Conservation (phyloP, 2,329 filamentous ascomycete genomes). For the Stachybotrys chlorohalonatus region DNA sequence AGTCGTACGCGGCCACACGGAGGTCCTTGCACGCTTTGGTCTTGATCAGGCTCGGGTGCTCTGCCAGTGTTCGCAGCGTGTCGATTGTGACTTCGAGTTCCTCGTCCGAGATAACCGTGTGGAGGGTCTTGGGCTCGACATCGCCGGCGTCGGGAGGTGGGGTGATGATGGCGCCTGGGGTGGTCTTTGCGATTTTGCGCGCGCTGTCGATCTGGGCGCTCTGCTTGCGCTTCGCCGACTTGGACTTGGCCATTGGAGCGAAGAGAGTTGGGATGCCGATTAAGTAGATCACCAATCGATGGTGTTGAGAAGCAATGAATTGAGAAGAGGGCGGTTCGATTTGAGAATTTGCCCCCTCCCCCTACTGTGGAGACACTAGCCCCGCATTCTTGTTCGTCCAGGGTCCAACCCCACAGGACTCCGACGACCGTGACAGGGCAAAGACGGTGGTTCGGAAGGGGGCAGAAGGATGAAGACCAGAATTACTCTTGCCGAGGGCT, state of each 20-base stretch:
- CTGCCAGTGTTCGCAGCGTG: constrained; percentile 48
- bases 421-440: no score
- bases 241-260: constrained; percentile 31
- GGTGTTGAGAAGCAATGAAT: not conserved
- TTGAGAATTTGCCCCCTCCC: not conserved
- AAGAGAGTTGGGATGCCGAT: not conserved
- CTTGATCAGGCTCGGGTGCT: constrained; percentile 56
- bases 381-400: no score
- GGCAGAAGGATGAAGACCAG: no score
- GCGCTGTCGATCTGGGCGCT: constrained; percentile 22
- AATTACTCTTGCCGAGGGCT: no score
- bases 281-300: not conserved
- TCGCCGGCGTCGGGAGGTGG: constrained; percentile 26
- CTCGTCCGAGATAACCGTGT: constrained; percentile 48
- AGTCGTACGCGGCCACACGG: constrained; percentile 58
- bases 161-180: constrained; percentile 13
- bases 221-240: constrained; percentile 36
- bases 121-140: constrained; percentile 30
- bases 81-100: constrained; percentile 61
- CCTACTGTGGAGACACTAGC: no score
- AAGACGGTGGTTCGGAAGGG: no score
- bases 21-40: constrained; percentile 59
- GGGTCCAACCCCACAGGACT: no score
- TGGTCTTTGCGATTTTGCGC: constrained; percentile 29
- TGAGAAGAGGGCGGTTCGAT: not conserved